Evolutionary conservation across 768 basidiomycete species (phyloP), one percentile per base, ranked within the genome.

Genomic region (Mrakia frigida): DNA sequence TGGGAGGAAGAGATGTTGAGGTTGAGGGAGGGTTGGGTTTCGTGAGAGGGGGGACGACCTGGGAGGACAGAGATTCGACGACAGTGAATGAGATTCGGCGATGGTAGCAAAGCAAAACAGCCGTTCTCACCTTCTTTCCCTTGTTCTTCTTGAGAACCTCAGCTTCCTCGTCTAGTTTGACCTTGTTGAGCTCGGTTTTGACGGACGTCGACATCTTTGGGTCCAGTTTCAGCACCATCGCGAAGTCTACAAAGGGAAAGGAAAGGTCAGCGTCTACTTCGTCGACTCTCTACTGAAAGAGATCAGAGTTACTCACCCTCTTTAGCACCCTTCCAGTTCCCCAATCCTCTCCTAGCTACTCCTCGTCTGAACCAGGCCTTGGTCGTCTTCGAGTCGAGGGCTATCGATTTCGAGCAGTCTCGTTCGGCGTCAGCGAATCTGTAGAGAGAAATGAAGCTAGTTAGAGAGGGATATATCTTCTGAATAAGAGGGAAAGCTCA

Each of bases 281-380:
- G n/a, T n/a, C n/a, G n/a, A n/a, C n/a, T n/a, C n/a, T n/a, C n/a
- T n/a, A n/a, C n/a, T n/a, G 63, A 63, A 23, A 21, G 41, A 31
- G 28, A 25, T 0, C 63, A 4, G 50, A 41, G 11, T 14, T 18
- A 70, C 74, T 53, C 4, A 75, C 74, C 74, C 28, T 37, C 11
- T 3, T 41, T 71, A 7, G 76, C 70, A 6, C 63, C 71, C 52
- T 52, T 28, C 28, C 28, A 73, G 18, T 77, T 33, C 13, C 11
- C 10, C 11, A 68, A 28, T n/a, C 37, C 61, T 23, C 76, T 50
- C 11, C 76, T 39, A 6, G 76, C 76, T 35, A 77, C 41, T 2
- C 61, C 76, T 39, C 76, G 6, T 6, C 76, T 33, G 70, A 77
- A 77, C 61, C 61, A 77, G 3, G 76, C 70, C 56, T 77, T 77